Evolutionary conservation across 2,329 filamentous ascomycete genomes (phyloP).

Genomic region (Trichophyton schoenleinii): DNA sequence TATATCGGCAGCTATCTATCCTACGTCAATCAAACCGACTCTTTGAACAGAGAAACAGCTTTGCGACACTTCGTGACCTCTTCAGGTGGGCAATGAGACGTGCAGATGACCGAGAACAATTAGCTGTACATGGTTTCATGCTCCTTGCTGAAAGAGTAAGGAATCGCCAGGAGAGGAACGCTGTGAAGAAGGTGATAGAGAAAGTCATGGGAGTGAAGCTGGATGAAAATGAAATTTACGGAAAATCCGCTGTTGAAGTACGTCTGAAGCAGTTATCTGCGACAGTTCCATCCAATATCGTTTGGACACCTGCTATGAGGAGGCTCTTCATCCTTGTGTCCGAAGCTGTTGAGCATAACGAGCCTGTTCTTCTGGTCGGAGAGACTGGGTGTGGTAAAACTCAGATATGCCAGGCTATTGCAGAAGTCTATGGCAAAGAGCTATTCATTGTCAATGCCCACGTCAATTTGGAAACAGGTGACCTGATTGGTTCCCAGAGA

Average conservation of each 20-base stretch:
- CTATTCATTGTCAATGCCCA: constrained; percentile 92
- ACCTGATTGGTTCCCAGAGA: constrained; percentile 88
- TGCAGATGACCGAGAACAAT: constrained; percentile 73
- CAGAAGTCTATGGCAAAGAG: constrained; percentile 62
- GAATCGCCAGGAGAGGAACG: constrained; percentile 71
- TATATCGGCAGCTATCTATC: constrained; percentile 84
- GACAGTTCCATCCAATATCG: constrained; percentile 41
- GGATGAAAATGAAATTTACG: constrained; percentile 61
- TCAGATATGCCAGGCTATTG: constrained; percentile 83
- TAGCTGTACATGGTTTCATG: constrained; percentile 92
- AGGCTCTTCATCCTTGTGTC: constrained; percentile 82
- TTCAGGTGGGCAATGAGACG: constrained; percentile 87
- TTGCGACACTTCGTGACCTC: constrained; percentile 87
- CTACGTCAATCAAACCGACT: constrained; percentile 79
- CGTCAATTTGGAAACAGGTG: constrained; percentile 94
- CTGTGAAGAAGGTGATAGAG: constrained; percentile 81
- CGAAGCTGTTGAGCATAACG: constrained; percentile 73
- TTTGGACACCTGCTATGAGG: constrained; percentile 94
- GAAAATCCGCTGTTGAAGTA: constrained; percentile 44
- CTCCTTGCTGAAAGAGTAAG: constrained; percentile 86
- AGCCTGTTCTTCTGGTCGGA: constrained; percentile 86
- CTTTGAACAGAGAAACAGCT: constrained; percentile 95
- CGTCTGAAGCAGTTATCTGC: constrained; percentile 35
- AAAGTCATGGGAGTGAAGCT: constrained; percentile 78
- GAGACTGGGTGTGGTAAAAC: constrained; percentile 98